Percentiles rank a stretch among this genome's conserved stretches.
These are phyloP conservation scores for Melaleuca alternifolia DNA, from an alignment of 345 rosid genomes.

Conservation along the genomic window DNA sequence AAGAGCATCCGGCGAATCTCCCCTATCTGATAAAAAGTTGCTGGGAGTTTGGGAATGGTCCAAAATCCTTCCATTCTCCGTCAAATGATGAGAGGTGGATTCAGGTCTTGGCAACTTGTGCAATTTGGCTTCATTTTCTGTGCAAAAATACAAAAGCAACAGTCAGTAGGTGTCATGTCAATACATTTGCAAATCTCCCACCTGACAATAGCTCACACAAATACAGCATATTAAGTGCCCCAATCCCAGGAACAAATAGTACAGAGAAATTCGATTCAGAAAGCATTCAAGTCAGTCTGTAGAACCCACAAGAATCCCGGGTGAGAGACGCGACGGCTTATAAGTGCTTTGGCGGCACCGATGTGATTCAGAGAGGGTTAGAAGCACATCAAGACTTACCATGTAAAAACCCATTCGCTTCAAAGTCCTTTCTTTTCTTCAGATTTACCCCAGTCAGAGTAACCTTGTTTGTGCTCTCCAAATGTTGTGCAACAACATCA, in stretches of 20 bases:
- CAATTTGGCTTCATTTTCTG: not conserved
- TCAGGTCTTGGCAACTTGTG: slow-evolving; percentile 2
- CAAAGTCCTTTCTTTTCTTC: slow-evolving; percentile 51
- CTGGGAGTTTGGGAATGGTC: slow-evolving; percentile 20
- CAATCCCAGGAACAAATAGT: not conserved
- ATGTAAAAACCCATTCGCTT: slow-evolving; percentile 47
- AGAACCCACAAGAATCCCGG: not conserved
- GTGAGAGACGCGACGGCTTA: not conserved
- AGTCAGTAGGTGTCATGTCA: not conserved
- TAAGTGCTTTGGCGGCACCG: not conserved
- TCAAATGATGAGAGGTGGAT: not conserved
- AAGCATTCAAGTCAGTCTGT: not conserved
- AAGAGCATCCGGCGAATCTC: slow-evolving; percentile 2
- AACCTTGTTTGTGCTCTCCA: slow-evolving; percentile 12
- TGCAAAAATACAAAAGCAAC: slow-evolving; percentile 1
- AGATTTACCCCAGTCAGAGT: slow-evolving; percentile 19
- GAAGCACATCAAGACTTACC: slow-evolving; percentile 35
- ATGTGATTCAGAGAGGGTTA: not conserved
- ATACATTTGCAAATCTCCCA: not conserved
- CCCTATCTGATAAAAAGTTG: slow-evolving; percentile 10
- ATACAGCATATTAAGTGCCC: not conserved
- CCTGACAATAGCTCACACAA: not conserved
- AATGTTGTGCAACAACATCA: slow-evolving; percentile 5
- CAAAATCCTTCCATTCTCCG: slow-evolving; percentile 27
- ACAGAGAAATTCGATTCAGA: not conserved